Conservation (phyloP, 768 basidiomycete species). For the Sporobolomyces roseus region DNA sequence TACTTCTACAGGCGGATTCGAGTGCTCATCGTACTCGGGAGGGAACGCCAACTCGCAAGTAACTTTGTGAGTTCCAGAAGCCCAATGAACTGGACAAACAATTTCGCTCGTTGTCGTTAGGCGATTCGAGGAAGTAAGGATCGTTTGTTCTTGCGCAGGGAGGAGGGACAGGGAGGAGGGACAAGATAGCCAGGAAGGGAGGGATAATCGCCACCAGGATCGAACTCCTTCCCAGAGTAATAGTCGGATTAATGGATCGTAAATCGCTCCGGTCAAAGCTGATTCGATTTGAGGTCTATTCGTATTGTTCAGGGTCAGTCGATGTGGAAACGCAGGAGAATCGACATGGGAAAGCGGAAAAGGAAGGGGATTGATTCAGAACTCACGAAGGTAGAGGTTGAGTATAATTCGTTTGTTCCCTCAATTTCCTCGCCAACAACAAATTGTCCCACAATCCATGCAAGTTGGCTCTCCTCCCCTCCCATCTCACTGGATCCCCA, state of each 20-base stretch:
- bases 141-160: constrained; percentile 24
- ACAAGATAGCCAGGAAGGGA: constrained; percentile 66
- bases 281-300: constrained; percentile 28
- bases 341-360: background rate
- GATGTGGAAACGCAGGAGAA: background rate
- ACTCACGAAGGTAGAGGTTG: constrained; percentile 61
- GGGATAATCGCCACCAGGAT: constrained; percentile 61
- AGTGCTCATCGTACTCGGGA: constrained; percentile 12
- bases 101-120: background rate
- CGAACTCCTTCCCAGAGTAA: constrained; percentile 81
- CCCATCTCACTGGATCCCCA: constrained; percentile 50
- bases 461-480: constrained; percentile 31
- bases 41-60: constrained; percentile 41
- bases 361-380: background rate
- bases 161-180: constrained; percentile 49
- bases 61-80: constrained; percentile 35
- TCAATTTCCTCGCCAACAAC: constrained; percentile 76
- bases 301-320: background rate
- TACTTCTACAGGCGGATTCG: constrained; percentile 14
- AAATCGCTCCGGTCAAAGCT: constrained; percentile 37
- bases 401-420: constrained; percentile 76
- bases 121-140: constrained; percentile 14
- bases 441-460: constrained; percentile 58
- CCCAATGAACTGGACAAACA: constrained; percentile 42
- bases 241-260: constrained; percentile 60